Percentiles rank a stretch among this genome's conserved stretches.
Evolutionary conservation across 2,329 filamentous ascomycete genomes (phyloP).

Genomic region (Alternaria gansuensis): DNA sequence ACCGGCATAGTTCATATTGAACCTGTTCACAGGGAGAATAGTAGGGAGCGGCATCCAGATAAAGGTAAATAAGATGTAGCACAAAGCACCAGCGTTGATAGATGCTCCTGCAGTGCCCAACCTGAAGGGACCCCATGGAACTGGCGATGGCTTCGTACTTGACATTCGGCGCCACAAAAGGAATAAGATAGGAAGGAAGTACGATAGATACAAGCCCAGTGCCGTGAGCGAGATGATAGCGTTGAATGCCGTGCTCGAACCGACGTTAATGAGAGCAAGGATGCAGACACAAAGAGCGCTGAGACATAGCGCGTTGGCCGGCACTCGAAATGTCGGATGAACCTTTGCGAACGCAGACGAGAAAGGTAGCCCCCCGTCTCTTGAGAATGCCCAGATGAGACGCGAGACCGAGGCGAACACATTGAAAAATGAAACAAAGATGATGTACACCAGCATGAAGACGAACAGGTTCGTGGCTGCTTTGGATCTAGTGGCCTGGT

Average conservation of each 20-base stretch:
- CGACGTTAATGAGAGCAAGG: slow-evolving; percentile 41
- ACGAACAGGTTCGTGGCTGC: slow-evolving; percentile 56
- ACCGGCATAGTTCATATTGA: slow-evolving; percentile 43
- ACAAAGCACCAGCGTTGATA: slow-evolving; percentile 37
- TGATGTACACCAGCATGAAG: slow-evolving; percentile 41
- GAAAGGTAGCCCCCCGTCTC: slow-evolving; percentile 57
- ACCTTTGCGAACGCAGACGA: slow-evolving; percentile 40
- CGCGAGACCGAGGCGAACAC: slow-evolving; percentile 59
- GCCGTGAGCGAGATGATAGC: slow-evolving; percentile 46
- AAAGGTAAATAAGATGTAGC: slow-evolving; percentile 37
- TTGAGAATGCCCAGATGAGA: slow-evolving; percentile 60
- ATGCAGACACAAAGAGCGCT: slow-evolving; percentile 41
- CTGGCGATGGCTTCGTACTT: slow-evolving; percentile 13
- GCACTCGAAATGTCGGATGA: slow-evolving; percentile 29
- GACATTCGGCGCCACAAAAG: slow-evolving; percentile 30
- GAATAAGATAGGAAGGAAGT: slow-evolving; percentile 42
- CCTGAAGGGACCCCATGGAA: slow-evolving; percentile 35
- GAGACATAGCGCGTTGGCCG: slow-evolving; percentile 33
- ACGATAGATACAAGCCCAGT: slow-evolving; percentile 43
- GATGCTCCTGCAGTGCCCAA: slow-evolving; percentile 31
- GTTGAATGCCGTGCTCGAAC: slow-evolving; percentile 39
- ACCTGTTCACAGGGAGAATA: slow-evolving; percentile 27
- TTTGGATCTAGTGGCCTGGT: slow-evolving; percentile 37
- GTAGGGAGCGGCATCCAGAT: slow-evolving; percentile 42
- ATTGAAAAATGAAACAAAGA: slow-evolving; percentile 51